Base-by-base conservation (phyloP, 2,329 filamentous ascomycete genomes). In the Sporothrix curviconia region DNA sequence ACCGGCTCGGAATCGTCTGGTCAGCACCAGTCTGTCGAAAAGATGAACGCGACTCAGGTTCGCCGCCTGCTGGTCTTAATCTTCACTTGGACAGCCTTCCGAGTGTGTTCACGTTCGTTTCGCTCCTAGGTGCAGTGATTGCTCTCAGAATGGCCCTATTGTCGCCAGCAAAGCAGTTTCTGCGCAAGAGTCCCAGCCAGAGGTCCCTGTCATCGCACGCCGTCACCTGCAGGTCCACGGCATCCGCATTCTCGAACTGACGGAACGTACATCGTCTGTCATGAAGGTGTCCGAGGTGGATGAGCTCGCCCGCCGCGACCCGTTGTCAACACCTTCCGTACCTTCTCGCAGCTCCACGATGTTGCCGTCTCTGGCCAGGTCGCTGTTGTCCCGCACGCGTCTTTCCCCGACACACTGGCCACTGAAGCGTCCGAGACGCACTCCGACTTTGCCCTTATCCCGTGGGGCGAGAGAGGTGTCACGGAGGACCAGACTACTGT, bases 261-360 rank as follows among this genome's bases (percentile, higher is more conserved):
- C 90, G 0, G 92, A 96, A 65, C 90, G 92, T 79, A 88, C 90
- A 42, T 96, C 92, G 0, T 92, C 91, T 17, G 92, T 96, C 65
- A 97, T 97, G 92, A 87, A 90, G 65, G 90, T 95, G 11, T 86
- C 90, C 0, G 90, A 95, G 66, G 79, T 86, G 3, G 87, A 91
- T 39, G 89, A 94, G 50, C 80, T 82, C 25, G 77, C 81, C 7
- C 80, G 82, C 15, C 67, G 63, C 65, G 92, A 97, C 66, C 90
- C 0, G 86, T 97, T 4, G 84, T 96, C 56, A 96, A 95, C 68
- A 89, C 90, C 0, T 96, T 96, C 78, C 84, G 89, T 49, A 90
- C 90, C 0, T 92, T 96, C 64, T 90, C 90, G 1, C 87, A 88
- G 61, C 82, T 96, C 40, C 85, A 94, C 67, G 89, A 92, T 61